phyloP scores from a whole-genome alignment of 495 filamentous ascomycete species.

The Neurospora sp. region DNA sequence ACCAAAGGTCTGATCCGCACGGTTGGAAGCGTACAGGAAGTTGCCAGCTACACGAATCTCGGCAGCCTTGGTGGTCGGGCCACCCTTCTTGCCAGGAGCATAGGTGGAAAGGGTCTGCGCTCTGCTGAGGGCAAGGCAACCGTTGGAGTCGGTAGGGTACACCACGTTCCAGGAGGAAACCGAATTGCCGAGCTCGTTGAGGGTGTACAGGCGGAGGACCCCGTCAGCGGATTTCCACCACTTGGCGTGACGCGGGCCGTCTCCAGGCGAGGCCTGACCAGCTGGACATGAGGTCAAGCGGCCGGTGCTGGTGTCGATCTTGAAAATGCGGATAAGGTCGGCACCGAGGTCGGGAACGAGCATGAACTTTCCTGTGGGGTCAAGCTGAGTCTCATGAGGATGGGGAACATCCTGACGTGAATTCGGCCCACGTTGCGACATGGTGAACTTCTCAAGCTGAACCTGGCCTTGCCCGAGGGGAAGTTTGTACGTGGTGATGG shows the following conservation, averaged over 20 bases:
- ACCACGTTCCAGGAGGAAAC: conserved; percentile 32
- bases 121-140: conserved; percentile 24
- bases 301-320: conserved; percentile 37
- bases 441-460: conserved; percentile 46
- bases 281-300: conserved; percentile 25
- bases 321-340: conserved; percentile 55
- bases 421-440: conserved; percentile 39
- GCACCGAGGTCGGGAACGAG: conserved; percentile 63
- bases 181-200: conserved; percentile 40
- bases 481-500: conserved; percentile 30
- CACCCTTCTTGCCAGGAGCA: conserved; percentile 21
- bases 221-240: conserved; percentile 30
- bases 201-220: conserved; percentile 27
- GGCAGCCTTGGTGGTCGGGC: conserved; percentile 31
- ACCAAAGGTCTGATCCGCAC: conserved; percentile 35
- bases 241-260: conserved; percentile 35
- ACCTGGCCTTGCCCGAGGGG: conserved; percentile 17
- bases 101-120: conserved; percentile 31
- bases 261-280: conserved; percentile 26
- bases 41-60: conserved; percentile 32
- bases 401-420: conserved; percentile 58
- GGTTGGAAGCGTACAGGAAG: conserved; percentile 34
- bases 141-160: conserved; percentile 20
- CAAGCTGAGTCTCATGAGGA: conserved; percentile 57
- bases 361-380: conserved; percentile 56